Base-by-base conservation (phyloP, 306 rosid genomes). In the Pyrus communis region DNA sequence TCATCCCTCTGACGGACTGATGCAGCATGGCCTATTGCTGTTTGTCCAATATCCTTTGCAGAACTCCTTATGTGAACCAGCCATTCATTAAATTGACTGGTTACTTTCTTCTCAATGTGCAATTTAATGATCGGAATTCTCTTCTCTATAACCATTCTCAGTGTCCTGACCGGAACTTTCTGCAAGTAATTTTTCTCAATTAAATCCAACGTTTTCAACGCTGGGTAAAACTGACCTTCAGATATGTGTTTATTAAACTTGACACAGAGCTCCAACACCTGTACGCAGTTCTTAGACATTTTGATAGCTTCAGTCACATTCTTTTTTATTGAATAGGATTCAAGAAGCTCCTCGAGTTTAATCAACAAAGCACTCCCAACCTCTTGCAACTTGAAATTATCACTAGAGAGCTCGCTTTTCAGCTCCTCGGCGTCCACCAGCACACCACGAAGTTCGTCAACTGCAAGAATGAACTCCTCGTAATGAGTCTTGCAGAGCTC, bases 401-500 rank as follows among this genome's bases (percentile, higher is more conserved):
- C 99, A 78, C 87, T 88, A 11, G 96, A 93, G 31, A 95, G 91
- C n/a, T 92, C 97, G 23, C 92, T 87, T 86, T 95, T 92, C 51
- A 95, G 88, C 84, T 95, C 97, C 79, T 95, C 99, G 1, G 99
- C 99, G 71, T 92, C 99, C 57, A 92, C 97, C 76, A 95, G 75
- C 77, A 95, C 93, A 0, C 97, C 97, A 2, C 97, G 91, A 76
- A 95, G 97, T 80, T 95, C 99, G 23, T 95, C 97, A n/a, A 95
- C 99, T 0, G 99, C 99, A 19, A 81, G 87, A 72, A 95, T 95
- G 87, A 95, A 95, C 82, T 95, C 97, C 88, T 95, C 99, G 27
- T 95, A 95, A 75, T 95, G 97, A 3, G 92, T 95, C 89, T 95
- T 95, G 87, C 99, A 95, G 81, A 95, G 90, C n/a, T 89, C 97